Percentiles rank a stretch among this genome's conserved stretches.
These are phyloP conservation scores for Candida palmyrensis DNA, from an alignment of 805 yeast genomes.

Conservation along the genomic window DNA sequence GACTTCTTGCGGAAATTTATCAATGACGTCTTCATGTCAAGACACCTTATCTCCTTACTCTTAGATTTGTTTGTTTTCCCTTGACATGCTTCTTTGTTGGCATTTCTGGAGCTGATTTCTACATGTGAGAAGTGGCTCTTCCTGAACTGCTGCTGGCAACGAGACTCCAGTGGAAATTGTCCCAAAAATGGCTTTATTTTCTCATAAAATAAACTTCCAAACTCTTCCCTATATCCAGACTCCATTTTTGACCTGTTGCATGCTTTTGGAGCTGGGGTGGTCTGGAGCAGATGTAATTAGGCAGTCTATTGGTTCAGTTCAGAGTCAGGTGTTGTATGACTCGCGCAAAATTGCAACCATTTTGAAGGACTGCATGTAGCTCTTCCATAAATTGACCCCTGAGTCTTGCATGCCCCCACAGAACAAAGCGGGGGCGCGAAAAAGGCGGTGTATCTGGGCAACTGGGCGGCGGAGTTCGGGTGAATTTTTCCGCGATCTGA, in stretches of 20 bases:
- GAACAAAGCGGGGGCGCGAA: too few species aligned
- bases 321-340: background rate
- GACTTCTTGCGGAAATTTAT: slow-evolving; percentile 27
- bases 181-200: slow-evolving; percentile 16
- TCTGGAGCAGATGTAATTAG: background rate
- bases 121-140: too few species aligned
- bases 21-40: too few species aligned
- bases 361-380: too few species aligned
- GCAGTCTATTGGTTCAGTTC: background rate
- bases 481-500: too few species aligned
- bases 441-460: too few species aligned
- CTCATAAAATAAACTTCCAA: slow-evolving; percentile 10
- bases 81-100: slow-evolving; percentile 2
- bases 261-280: background rate
- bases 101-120: too few species aligned
- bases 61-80: background rate
- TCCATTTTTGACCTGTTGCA: background rate
- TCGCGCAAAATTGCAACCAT: slow-evolving; percentile 4
- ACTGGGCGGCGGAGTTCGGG: too few species aligned
- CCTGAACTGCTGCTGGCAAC: too few species aligned
- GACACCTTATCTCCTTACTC: slow-evolving; percentile 1
- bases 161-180: slow-evolving; percentile 21
- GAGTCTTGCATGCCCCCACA: too few species aligned
- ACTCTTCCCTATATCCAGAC: slow-evolving; percentile 7
- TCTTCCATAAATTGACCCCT: too few species aligned